Evolutionary conservation across 148 eudicot genomes (phyloP).

Genomic region (Chenopodium formosanum): DNA sequence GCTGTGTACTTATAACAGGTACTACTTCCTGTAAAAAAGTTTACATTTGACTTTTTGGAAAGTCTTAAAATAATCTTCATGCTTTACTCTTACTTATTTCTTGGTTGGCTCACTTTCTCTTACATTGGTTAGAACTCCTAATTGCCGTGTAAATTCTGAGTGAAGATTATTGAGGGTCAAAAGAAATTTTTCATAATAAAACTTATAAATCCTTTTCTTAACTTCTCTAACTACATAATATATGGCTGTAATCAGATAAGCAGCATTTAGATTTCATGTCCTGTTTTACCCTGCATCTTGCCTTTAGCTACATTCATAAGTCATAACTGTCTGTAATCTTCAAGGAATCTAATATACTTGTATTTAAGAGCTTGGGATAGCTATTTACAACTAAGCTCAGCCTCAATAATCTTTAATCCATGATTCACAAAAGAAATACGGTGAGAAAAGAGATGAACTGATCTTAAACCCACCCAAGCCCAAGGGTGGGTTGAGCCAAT

Average conservation of each 20-base stretch:
- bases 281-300: not conserved
- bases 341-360: not conserved
- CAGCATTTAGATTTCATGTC: not conserved
- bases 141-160: not conserved
- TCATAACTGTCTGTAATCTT: not conserved
- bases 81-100: not conserved
- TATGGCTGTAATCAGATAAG: not conserved
- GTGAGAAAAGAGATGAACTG: no score
- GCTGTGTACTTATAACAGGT: slow-evolving; percentile 97
- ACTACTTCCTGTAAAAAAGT: not conserved
- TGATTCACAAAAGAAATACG: no score
- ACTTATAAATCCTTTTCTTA: not conserved
- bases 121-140: not conserved
- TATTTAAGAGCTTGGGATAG: not conserved
- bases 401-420: no score
- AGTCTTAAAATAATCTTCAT: not conserved
- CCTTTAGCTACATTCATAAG: not conserved
- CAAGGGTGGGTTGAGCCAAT: no score
- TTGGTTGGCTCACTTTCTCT: not conserved
- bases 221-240: not conserved
- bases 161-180: not conserved
- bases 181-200: no score
- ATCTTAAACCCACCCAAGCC: no score
- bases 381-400: no score
- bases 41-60: not conserved